Percentiles rank a stretch among this genome's conserved stretches.
These are phyloP conservation scores for Chrysosporium queenslandicum DNA, from an alignment of 2,329 filamentous ascomycete species.

Conservation along the genomic window DNA sequence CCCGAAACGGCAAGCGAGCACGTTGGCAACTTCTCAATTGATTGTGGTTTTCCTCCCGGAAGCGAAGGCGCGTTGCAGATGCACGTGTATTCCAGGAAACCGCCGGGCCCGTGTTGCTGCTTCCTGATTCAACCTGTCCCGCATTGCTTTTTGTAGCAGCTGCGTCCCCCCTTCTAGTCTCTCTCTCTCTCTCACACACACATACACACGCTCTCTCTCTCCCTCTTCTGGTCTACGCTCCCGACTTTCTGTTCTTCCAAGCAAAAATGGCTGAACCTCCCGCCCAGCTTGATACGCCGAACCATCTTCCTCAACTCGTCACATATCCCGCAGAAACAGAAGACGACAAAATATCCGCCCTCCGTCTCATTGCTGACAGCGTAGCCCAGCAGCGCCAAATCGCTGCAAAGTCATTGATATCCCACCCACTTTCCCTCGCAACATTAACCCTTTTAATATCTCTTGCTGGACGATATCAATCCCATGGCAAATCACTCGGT, in stretches of 20 bases:
- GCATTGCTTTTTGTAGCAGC: too few species aligned
- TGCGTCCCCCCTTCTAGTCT: too few species aligned
- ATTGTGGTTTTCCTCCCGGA: neutral
- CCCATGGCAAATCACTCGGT: slow-evolving; percentile 16
- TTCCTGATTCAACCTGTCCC: neutral
- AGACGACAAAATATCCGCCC: slow-evolving; percentile 55
- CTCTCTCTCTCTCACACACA: neutral
- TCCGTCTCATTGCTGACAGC: slow-evolving; percentile 68
- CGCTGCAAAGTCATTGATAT: slow-evolving; percentile 53
- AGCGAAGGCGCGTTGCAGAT: neutral
- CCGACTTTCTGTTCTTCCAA: too few species aligned
- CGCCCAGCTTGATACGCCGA: too few species aligned
- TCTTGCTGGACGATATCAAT: slow-evolving; percentile 33
- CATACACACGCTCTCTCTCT: too few species aligned
- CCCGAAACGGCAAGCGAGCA: slow-evolving; percentile 4
- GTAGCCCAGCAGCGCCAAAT: slow-evolving; percentile 71
- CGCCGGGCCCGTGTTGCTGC: neutral
- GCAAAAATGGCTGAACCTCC: slow-evolving; percentile 3
- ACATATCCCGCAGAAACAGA: slow-evolving; percentile 35
- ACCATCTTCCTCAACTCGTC: slow-evolving; percentile 23
- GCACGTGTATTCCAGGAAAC: neutral
- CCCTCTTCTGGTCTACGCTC: too few species aligned
- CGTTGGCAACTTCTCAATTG: neutral
- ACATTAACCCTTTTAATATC: slow-evolving; percentile 31
- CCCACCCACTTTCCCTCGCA: slow-evolving; percentile 45